Percentiles rank a stretch among this genome's conserved stretches.
Conservation (phyloP, 1,139 yeast genomes). For the Protomyces inouyei region DNA sequence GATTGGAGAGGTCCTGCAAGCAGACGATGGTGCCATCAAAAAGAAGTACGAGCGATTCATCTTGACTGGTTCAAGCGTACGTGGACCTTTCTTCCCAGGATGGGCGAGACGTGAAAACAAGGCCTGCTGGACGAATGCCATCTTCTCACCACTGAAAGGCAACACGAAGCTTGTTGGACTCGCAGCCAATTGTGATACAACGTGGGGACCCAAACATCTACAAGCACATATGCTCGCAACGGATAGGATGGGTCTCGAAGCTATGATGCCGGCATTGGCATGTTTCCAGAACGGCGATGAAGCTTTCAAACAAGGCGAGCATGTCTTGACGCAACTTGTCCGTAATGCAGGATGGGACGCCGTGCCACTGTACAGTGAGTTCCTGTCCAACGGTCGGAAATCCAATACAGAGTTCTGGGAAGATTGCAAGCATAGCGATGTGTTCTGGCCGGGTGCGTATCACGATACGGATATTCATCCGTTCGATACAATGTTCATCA, state of each 20-base stretch:
- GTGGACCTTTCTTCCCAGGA: conserved; percentile 24
- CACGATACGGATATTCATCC: conserved; percentile 16
- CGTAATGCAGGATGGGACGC: conserved; percentile 25
- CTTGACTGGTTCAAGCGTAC: conserved; percentile 7
- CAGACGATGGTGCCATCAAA: background rate
- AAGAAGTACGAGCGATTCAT: conserved; percentile 14
- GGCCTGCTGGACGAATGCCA: conserved; percentile 14
- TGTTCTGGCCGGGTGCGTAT: background rate
- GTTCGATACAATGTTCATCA: conserved; percentile 20
- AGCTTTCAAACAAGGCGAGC: conserved; percentile 3
- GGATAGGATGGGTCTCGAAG: conserved; percentile 12
- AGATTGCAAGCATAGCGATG: conserved; percentile 1
- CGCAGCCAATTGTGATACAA: conserved; percentile 13
- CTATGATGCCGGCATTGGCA: conserved; percentile 9
- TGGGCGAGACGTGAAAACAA: conserved; percentile 3
- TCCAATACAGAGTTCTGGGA: conserved; percentile 13
- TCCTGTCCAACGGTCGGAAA: background rate
- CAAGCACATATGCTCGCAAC: conserved; percentile 10
- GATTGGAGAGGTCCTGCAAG: conserved; percentile 2
- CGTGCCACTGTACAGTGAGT: conserved; percentile 5
- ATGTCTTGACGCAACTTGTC: background rate
- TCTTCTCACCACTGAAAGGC: background rate
- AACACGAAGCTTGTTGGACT: conserved; percentile 10
- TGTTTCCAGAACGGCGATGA: background rate
- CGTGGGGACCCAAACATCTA: conserved; percentile 2